Evolutionary conservation across 306 rosid species (phyloP).

Genomic region (Spatholobus suberectus): DNA sequence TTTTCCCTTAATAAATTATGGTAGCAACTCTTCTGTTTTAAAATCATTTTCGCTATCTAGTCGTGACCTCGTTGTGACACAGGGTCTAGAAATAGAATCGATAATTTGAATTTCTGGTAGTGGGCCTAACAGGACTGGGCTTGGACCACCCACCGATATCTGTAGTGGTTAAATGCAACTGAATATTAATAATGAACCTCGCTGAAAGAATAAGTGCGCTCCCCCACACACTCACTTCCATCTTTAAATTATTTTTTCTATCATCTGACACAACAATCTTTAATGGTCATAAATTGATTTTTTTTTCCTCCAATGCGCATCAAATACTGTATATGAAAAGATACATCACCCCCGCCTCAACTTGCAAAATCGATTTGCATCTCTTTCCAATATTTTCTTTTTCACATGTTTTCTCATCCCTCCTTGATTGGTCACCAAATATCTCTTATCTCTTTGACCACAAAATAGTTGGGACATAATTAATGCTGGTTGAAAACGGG

Average conservation of each 20-base stretch:
- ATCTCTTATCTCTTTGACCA: slow-evolving; percentile 20
- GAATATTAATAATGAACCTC: background rate
- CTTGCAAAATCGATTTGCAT: slow-evolving; percentile 33
- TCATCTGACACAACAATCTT: background rate
- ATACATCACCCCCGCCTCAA: slow-evolving; percentile 15
- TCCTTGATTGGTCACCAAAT: slow-evolving; percentile 23
- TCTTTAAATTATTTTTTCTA: background rate
- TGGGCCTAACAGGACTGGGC: slow-evolving; percentile 41
- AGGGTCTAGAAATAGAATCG: background rate
- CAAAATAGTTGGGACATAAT: background rate
- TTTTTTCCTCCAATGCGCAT: background rate
- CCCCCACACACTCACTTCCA: slow-evolving; percentile 27
- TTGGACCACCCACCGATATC: slow-evolving; percentile 35
- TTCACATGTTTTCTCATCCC: background rate
- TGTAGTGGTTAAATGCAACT: slow-evolving; percentile 17
- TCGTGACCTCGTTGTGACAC: too few relatives aligned
- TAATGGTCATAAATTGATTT: background rate
- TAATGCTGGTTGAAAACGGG: background rate
- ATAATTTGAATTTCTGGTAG: background rate
- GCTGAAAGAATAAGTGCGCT: slow-evolving; percentile 31
- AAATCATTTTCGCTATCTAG: too few relatives aligned
- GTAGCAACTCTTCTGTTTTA: too few relatives aligned
- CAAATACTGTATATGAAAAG: background rate
- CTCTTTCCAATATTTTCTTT: slow-evolving; percentile 1
- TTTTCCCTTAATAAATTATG: too few relatives aligned